These are phyloP conservation scores for Kazachstania psychrophila DNA, from an alignment of 805 yeast species.

Conservation along the genomic window DNA sequence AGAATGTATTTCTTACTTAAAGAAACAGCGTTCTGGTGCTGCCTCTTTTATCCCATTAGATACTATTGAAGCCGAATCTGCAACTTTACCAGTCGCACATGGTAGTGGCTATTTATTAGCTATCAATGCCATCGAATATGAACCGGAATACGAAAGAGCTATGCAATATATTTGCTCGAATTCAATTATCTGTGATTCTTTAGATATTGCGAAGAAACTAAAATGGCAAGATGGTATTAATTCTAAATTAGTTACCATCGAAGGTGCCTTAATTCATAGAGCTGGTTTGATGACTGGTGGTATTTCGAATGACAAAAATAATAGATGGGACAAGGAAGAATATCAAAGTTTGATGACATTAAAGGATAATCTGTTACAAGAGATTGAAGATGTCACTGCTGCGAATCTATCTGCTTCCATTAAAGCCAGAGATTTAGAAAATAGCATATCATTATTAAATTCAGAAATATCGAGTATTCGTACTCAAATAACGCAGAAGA, in stretches of 20 bases:
- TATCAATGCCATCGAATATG: conserved; percentile 65
- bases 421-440: conserved; percentile 46
- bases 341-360: conserved; percentile 44
- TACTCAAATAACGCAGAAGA: conserved; percentile 36
- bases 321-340: conserved; percentile 69
- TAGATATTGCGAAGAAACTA: conserved; percentile 58
- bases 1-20: conserved; percentile 67
- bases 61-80: conserved; percentile 58
- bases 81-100: conserved; percentile 28
- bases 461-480: conserved; percentile 38
- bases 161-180: conserved; percentile 72
- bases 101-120: conserved; percentile 35
- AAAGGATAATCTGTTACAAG: conserved; percentile 39
- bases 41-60: conserved; percentile 87
- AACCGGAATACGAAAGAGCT: conserved; percentile 60
- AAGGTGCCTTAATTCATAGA: conserved; percentile 76
- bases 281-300: conserved; percentile 95
- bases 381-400: conserved; percentile 35
- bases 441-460: conserved; percentile 44
- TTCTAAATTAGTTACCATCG: conserved; percentile 66
- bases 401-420: conserved; percentile 43
- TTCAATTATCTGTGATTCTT: conserved; percentile 64
- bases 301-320: conserved; percentile 36
- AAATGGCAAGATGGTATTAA: conserved; percentile 55
- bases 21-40: conserved; percentile 75